Conservation (phyloP, 306 rosid species). For the Quercus wislizeni region DNA sequence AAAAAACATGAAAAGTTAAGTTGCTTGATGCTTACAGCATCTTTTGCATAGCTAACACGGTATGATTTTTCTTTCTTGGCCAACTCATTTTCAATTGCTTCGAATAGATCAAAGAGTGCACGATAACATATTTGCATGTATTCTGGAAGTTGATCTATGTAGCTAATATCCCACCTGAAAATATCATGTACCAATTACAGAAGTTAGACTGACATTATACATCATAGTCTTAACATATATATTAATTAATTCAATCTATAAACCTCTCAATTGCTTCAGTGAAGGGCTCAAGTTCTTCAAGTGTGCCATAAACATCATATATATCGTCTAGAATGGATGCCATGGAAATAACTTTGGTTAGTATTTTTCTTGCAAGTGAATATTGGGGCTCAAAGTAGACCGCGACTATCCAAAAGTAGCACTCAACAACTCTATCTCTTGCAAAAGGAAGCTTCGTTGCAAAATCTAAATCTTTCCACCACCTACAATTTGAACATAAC, state of each 20-base stretch:
- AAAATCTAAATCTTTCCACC: slow-evolving; percentile 49
- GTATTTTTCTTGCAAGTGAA: slow-evolving; percentile 22
- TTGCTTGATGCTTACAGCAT: background rate
- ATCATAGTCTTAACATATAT: too few species aligned
- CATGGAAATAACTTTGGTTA: slow-evolving; percentile 12
- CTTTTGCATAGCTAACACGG: slow-evolving; percentile 18
- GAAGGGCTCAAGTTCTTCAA: slow-evolving; percentile 43
- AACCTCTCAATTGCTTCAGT: slow-evolving; percentile 46
- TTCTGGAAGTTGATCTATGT: background rate
- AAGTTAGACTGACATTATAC: too few species aligned
- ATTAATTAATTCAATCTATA: too few species aligned
- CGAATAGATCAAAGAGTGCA: slow-evolving; percentile 2
- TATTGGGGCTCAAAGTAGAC: slow-evolving; percentile 31
- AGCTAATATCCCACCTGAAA: slow-evolving; percentile 6
- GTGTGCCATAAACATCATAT: slow-evolving; percentile 51
- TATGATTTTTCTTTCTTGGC: slow-evolving; percentile 13
- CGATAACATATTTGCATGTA: slow-evolving; percentile 1
- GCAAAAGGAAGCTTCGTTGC: slow-evolving; percentile 24
- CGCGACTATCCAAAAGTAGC: slow-evolving; percentile 40
- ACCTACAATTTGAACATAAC: slow-evolving; percentile 15
- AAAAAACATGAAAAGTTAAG: too few species aligned
- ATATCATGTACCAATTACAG: too few species aligned
- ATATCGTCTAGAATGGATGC: slow-evolving; percentile 36
- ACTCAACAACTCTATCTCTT: slow-evolving; percentile 50
- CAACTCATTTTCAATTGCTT: slow-evolving; percentile 29